Evolutionary conservation across 805 yeast genomes (phyloP), one percentile per base, ranked within the genome.

Genomic region (Metschnikowia picachoensis): DNA sequence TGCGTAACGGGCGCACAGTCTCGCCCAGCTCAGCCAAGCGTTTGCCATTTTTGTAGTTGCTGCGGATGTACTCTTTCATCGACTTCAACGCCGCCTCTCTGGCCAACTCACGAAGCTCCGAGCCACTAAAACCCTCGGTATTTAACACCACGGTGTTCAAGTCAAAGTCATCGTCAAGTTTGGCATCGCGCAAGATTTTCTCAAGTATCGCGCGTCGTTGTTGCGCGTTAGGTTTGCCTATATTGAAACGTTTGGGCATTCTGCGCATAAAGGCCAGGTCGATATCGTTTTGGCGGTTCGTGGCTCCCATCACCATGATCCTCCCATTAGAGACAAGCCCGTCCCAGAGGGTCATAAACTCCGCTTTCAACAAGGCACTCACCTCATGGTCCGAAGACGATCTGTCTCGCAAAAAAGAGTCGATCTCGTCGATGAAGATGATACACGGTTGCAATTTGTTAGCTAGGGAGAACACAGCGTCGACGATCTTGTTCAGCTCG

Each of bases 331-430:
- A 77, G 8, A 78, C 67, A 30, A 92, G 71, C 0, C 99, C 99
- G 64, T 92, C 99, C 98, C 98, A 92, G 41, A 92, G 70, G 0
- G 97, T 89, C 97, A 92, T 92, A 60, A 92, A 94, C 65, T 92
- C 98, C 0, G 98, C 96, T 66, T 92, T 92, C 51, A 92, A 72
- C 78, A 85, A 84, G 0, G 97, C 88, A 29, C 96, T 90, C n/a
- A 88, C 90, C 66, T 92, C 99, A 67, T 92, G 97, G 66, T 92
- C 99, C 40, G 75, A 73, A 1, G 88, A 77, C 15, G 84, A 77
- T 51, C 99, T 77, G 60, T 89, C 96, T 55, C 97, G 78, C 56
- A 92, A 72, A 60, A 92, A 90, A 7, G 97, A 88, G 69, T 92
- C 99, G 49, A 92, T 94, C 66, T 92, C 99, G 67, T 92, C 99